These are phyloP conservation scores for Dactylis glomerata DNA, from an alignment of 176 grass and related monocot genomes.

Conservation along the genomic window DNA sequence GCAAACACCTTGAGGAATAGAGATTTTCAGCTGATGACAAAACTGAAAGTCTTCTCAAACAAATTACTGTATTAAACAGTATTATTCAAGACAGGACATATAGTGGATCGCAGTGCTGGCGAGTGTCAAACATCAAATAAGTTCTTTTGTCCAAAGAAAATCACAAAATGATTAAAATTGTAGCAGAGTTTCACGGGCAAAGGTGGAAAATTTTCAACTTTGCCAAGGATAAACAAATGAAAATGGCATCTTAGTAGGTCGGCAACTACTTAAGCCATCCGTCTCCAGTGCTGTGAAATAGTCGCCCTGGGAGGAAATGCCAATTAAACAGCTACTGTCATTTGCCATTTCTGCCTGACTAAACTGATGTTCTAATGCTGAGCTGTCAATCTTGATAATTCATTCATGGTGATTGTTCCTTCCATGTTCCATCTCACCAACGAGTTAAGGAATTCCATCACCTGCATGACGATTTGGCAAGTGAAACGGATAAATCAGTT, in stretches of 20 bases:
- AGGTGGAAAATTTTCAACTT: background rate
- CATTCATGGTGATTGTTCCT: constrained; percentile 24
- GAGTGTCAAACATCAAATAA: background rate
- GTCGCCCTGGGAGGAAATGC: background rate
- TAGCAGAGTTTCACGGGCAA: background rate
- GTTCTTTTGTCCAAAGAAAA: background rate
- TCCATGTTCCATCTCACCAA: constrained; percentile 55
- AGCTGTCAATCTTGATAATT: background rate
- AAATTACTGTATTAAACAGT: no score
- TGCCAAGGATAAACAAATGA: background rate
- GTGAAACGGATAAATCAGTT: background rate
- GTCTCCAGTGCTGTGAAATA: background rate
- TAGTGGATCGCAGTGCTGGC: background rate
- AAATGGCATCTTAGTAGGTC: background rate
- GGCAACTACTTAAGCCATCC: background rate
- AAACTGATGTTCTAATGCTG: background rate
- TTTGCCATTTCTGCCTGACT: background rate
- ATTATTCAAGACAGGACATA: background rate
- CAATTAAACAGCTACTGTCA: background rate
- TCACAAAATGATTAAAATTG: background rate
- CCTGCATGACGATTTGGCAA: constrained; percentile 17
- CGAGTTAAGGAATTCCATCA: constrained; percentile 52
- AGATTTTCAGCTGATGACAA: no score
- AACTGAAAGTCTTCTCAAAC: no score
- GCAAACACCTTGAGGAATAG: no score